A percentile compares a stretch with the other conserved stretches of the same genome.
Evolutionary conservation across 2,329 filamentous ascomycete genomes (phyloP).

Genomic region (Alternaria postmessia): DNA sequence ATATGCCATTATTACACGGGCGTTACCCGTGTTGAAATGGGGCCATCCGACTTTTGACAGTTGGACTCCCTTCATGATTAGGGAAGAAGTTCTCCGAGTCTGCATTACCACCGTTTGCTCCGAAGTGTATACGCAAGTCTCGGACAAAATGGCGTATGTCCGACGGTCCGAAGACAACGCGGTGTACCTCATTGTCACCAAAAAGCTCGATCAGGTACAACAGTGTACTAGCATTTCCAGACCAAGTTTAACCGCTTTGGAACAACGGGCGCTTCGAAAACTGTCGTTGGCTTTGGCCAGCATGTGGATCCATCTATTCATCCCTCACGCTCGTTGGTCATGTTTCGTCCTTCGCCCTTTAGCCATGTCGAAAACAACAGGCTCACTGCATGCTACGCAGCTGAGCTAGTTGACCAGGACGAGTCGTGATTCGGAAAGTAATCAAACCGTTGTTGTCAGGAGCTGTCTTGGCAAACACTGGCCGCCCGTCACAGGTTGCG

Average conservation of each 20-base stretch:
- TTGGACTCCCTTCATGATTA: background rate
- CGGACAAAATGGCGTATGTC: background rate
- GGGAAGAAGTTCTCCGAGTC: background rate
- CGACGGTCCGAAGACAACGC: constrained; percentile 1
- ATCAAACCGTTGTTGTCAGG: constrained; percentile 17
- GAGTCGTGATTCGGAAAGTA: constrained; percentile 22
- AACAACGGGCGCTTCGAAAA: constrained; percentile 14
- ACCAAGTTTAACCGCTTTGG: constrained; percentile 11
- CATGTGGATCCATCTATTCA: constrained; percentile 11
- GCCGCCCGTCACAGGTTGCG: background rate
- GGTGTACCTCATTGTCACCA: constrained; percentile 1
- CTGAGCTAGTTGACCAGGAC: constrained; percentile 12
- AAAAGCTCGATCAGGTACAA: background rate
- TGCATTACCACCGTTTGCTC: background rate
- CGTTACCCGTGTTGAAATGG: constrained; percentile 1
- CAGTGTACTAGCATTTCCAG: background rate
- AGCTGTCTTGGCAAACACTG: constrained; percentile 16
- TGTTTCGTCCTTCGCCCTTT: constrained; percentile 30
- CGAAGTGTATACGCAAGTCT: background rate
- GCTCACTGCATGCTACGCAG: constrained; percentile 10
- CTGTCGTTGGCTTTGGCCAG: constrained; percentile 11
- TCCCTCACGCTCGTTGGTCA: constrained; percentile 26
- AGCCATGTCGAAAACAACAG: constrained; percentile 20
- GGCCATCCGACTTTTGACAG: background rate
- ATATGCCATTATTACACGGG: constrained; percentile 2